These are phyloP conservation scores for Backusella parvicylindrica DNA, from an alignment of 192 early-diverging fungal species.

Conservation along the genomic window DNA sequence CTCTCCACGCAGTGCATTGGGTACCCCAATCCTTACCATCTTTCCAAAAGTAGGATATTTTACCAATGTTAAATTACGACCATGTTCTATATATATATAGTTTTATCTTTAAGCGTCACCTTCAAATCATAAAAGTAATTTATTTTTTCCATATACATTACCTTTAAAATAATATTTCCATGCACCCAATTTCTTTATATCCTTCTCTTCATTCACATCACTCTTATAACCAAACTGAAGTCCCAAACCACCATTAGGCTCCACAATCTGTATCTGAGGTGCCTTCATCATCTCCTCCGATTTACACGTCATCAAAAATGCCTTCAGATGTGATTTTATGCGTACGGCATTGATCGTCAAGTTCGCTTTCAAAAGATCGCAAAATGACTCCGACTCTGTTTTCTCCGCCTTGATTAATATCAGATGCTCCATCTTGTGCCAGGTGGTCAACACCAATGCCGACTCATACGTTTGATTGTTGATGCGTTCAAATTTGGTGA, in stretches of 20 bases:
- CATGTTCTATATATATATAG: slow-evolving; percentile 53
- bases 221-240: slow-evolving; percentile 70
- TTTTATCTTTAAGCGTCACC: too few species aligned
- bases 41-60: slow-evolving; percentile 71
- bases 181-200: slow-evolving; percentile 67
- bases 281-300: slow-evolving; percentile 71
- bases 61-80: slow-evolving; percentile 79
- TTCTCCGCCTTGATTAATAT: slow-evolving; percentile 75
- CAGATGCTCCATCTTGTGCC: slow-evolving; percentile 86
- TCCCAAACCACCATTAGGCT: slow-evolving; percentile 57
- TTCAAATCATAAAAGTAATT: too few species aligned
- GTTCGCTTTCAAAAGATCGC: slow-evolving; percentile 68
- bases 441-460: slow-evolving; percentile 78
- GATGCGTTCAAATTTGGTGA: slow-evolving; percentile 87
- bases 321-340: slow-evolving; percentile 75
- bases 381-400: slow-evolving; percentile 74
- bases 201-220: slow-evolving; percentile 64
- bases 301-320: slow-evolving; percentile 72
- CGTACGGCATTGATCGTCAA: slow-evolving; percentile 63
- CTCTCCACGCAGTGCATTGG: slow-evolving; percentile 80
- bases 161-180: slow-evolving; percentile 75
- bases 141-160: slow-evolving; percentile 10
- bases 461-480: slow-evolving; percentile 59
- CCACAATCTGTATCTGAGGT: slow-evolving; percentile 7
- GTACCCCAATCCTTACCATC: slow-evolving; percentile 76